Conservation (phyloP, 768 basidiomycete genomes). For the Mycena indigotica region DNA sequence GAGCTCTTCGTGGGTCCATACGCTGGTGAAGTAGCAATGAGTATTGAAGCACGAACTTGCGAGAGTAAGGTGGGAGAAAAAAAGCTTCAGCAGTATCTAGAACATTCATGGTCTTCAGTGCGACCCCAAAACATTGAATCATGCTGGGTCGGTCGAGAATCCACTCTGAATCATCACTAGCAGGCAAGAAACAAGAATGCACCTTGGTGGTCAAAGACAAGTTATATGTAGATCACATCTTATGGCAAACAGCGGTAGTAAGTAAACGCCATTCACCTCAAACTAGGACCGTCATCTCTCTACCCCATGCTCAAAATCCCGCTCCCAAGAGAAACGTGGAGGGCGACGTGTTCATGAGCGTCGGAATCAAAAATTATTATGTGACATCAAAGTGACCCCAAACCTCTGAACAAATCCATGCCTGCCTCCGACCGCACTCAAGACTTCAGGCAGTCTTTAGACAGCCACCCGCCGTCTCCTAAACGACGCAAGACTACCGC, state of each 20-base stretch:
- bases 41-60: slow-evolving; percentile 14
- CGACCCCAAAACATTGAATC: slow-evolving; percentile 52
- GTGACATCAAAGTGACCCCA: neutral
- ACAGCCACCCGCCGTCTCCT: slow-evolving; percentile 48
- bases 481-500: slow-evolving; percentile 52
- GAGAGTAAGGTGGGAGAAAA: slow-evolving; percentile 10
- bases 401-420: slow-evolving; percentile 42
- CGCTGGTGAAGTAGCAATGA: slow-evolving; percentile 13
- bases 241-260: slow-evolving; percentile 69
- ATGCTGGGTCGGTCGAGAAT: slow-evolving; percentile 73
- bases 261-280: slow-evolving; percentile 63
- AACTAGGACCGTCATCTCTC: slow-evolving; percentile 55
- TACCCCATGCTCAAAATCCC: slow-evolving; percentile 7
- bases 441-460: slow-evolving; percentile 58
- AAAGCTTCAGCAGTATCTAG: slow-evolving; percentile 90
- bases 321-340: neutral
- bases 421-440: slow-evolving; percentile 60
- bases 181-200: neutral
- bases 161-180: slow-evolving; percentile 91
- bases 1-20: slow-evolving; percentile 78
- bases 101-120: slow-evolving; percentile 76
- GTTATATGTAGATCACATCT: slow-evolving; percentile 40
- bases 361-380: slow-evolving; percentile 17
- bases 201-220: slow-evolving; percentile 3
- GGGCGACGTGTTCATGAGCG: slow-evolving; percentile 24